Evolutionary conservation across 441 rosid genomes (phyloP).

Genomic region (Gossypium trilobum): DNA sequence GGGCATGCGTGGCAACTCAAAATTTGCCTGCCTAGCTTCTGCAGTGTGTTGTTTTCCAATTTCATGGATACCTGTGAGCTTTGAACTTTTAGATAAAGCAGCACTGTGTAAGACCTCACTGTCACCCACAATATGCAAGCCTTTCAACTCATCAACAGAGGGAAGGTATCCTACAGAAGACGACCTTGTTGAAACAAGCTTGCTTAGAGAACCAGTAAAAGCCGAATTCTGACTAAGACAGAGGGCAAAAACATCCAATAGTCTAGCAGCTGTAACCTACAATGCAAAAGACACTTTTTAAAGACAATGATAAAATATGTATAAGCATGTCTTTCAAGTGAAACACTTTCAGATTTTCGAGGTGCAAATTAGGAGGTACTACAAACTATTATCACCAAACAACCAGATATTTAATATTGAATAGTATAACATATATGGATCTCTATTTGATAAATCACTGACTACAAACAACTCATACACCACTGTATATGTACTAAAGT

Average conservation of each 20-base stretch:
- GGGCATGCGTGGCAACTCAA: slow-evolving; percentile 63
- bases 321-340: neutral
- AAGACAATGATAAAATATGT: neutral
- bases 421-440: neutral
- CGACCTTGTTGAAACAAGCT: slow-evolving; percentile 48
- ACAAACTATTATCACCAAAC: neutral
- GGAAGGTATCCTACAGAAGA: slow-evolving; percentile 64
- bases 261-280: slow-evolving; percentile 74
- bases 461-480: slow-evolving; percentile 2
- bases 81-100: slow-evolving; percentile 32
- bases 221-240: slow-evolving; percentile 66
- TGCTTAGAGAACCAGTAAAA: slow-evolving; percentile 69
- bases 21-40: slow-evolving; percentile 32
- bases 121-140: slow-evolving; percentile 27
- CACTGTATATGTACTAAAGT: slow-evolving; percentile 7
- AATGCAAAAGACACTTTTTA: slow-evolving; percentile 10
- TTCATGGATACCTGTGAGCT: slow-evolving; percentile 21
- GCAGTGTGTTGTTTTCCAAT: slow-evolving; percentile 20
- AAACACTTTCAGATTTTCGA: neutral
- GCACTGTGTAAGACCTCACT: slow-evolving; percentile 21
- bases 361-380: neutral
- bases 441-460: slow-evolving; percentile 1
- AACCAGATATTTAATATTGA: neutral
- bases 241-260: slow-evolving; percentile 67
- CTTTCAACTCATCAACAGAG: slow-evolving; percentile 66